These are phyloP conservation scores for Colletotrichum orbiculare DNA, from an alignment of 2,329 filamentous ascomycete species.

Conservation along the genomic window DNA sequence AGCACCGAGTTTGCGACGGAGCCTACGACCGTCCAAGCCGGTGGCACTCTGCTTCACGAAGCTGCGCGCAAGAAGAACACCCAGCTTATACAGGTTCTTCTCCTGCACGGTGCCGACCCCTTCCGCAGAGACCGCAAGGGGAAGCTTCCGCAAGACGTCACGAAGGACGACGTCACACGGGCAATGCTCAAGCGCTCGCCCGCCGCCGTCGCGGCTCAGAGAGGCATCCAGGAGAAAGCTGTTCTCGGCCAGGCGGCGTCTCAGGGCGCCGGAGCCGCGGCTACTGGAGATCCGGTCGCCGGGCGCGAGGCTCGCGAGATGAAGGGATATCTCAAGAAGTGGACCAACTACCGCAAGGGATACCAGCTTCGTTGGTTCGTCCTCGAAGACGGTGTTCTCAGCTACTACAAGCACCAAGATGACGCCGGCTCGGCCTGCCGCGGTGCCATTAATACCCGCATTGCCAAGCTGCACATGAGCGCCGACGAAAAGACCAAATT, in stretches of 20 bases:
- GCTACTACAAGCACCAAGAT: slow-evolving; percentile 99
- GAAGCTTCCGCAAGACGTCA: slow-evolving; percentile 94
- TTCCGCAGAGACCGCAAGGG: slow-evolving; percentile 95
- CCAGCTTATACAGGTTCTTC: slow-evolving; percentile 86
- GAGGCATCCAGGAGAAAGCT: slow-evolving; percentile 96
- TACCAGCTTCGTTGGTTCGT: slow-evolving; percentile 99
- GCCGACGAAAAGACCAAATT: slow-evolving; percentile 97
- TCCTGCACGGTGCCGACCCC: slow-evolving; percentile 95
- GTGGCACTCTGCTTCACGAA: slow-evolving; percentile 94
- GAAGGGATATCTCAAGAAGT: slow-evolving; percentile 99
- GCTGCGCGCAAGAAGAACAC: slow-evolving; percentile 89
- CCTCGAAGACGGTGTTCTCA: slow-evolving; percentile 94
- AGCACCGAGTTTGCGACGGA: slow-evolving; percentile 89
- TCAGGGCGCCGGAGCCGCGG: slow-evolving; percentile 63
- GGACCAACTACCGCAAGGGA: slow-evolving; percentile 98
- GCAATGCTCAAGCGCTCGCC: slow-evolving; percentile 94
- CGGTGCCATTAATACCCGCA: slow-evolving; percentile 98
- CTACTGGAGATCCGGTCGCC: slow-evolving; percentile 70
- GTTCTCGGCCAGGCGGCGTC: slow-evolving; percentile 81
- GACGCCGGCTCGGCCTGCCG: slow-evolving; percentile 96
- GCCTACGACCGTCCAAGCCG: slow-evolving; percentile 77
- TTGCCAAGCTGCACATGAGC: slow-evolving; percentile 94
- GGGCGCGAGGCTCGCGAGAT: slow-evolving; percentile 93
- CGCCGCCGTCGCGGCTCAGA: slow-evolving; percentile 91
- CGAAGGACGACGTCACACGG: slow-evolving; percentile 90